Evolutionary conservation across 176 grass and related monocot species (phyloP), one percentile per base, ranked within the genome.

Genomic region (Ensete ventricosum): DNA sequence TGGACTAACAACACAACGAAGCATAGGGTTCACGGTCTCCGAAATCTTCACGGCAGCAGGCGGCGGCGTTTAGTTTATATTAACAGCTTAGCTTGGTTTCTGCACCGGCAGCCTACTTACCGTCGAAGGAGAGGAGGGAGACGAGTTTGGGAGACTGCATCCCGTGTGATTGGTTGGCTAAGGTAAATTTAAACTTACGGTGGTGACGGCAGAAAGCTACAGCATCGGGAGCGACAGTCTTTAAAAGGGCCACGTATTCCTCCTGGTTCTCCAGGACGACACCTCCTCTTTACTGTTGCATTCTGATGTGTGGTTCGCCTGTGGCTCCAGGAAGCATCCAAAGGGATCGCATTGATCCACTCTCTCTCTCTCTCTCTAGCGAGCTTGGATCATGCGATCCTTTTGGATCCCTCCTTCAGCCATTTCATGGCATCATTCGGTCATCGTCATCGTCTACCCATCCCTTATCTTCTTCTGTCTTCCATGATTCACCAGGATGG

Each of bases 301-400:
- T 52, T 59, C 22, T 54, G 63, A 64, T 16, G 9, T 52, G 14
- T 17, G 2, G 14, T 17, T 8, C 14, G 10, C 1, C 55, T 54
- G 76, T 86, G 64, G 76, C 80, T 64, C 5, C 25, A 82, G 57
- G 80, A 69, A 79, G 71, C 72, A 82, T 86, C 80, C 80, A 79
- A 82, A 86, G 80, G 72, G 71, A 86, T 86, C 80, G 57, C 84
- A 82, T 79, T 82, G 84, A 86, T 82, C 80, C 72, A 13, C 1
- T 43, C 34, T 43, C 34, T 43, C 34, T 43, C 14, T 20, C 43
- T 81, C 22, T 73, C 50, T 59, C 23, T 11, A 43, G 22, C 20
- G 43, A 72, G 48, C 58, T 77, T 58, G 76, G 72, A 87, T 87
- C 85, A 73, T 83, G 80, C 57, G 34, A 83, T 87, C 66, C 65